Evolutionary conservation across 768 basidiomycete species (phyloP), one percentile per base, ranked within the genome.

Genomic region (Tremella yokohamensis): DNA sequence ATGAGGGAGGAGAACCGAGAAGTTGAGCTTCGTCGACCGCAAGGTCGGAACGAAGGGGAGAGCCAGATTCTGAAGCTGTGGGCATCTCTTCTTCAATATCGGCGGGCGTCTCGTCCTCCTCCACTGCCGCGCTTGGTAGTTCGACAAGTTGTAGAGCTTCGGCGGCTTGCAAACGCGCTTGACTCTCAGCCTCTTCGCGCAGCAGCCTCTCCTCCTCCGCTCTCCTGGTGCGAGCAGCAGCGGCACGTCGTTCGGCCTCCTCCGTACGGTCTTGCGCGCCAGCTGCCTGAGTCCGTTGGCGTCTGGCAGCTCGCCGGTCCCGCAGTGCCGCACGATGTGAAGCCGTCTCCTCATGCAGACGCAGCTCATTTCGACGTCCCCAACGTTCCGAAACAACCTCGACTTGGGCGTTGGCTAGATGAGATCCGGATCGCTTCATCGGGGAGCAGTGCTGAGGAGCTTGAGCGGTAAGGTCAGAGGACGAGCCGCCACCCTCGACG

Each of bases 281-380:
- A 16, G 15, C 42, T 45, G n/a, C 42, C n/a, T 4, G 7, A 8
- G 8, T 15, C 42, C 42, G 4, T 45, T n/a, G n/a, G 6, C 42
- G 42, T 16, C 42, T 45, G n/a, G n/a, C n/a, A 16, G 22, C 15
- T 45, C 15, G 42, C 6, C 42, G 42, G n/a, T 45, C 42, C 8
- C 42, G 42, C 22, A 45, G 4, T 8, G n/a, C n/a, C 22, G 22
- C 22, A 4, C 22, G 42, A 45, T 45, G 22, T 15, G 26, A 19
- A 8, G 19, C 34, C 8, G 37, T 19, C 29, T 52, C 51, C 22
- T 52, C 51, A 3, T 15, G 18, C 2, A 52, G 22, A 16, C 51
- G 51, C 13, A 52, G 29, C 38, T 52, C 25, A 22, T 52, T 52
- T 8, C 51, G 51, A 11, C 51, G 26, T 9, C 22, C 51, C 51